Base-by-base conservation (phyloP, 768 basidiomycete genomes). In the Nidularia pulvinata region DNA sequence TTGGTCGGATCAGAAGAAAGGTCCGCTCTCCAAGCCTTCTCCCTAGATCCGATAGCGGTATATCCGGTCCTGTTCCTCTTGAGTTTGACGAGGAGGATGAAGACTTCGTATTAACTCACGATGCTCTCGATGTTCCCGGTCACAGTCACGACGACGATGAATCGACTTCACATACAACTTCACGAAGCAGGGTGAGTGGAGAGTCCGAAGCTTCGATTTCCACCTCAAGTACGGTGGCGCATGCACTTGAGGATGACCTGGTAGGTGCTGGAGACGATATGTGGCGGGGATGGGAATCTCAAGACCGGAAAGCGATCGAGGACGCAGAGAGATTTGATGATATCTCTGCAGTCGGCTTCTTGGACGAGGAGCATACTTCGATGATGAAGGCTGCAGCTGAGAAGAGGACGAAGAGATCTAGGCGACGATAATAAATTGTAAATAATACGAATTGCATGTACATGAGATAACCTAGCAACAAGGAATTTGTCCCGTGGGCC, bases 261-360 rank as follows among this genome's bases (percentile, higher is more conserved):
- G 65, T 66, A 11, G 63, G 67, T 2, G 57, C 53, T 4, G 60
- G 61, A 10, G 65, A 65, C 46, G 69, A 70, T 37, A 52, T 55
- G 46, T 76, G 73, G 69, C 58, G 68, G 25, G 78, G 73, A n/a
- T 81, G 80, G 79, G 78, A 73, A 39, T 55, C 59, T 5, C 72
- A 78, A 57, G 80, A 81, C 53, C 65, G 61, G 49, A 58, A 66
- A 30, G 78, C 78, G 2, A 69, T 81, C n/a, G 78, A 81, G 52
- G 82, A 83, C 61, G 75, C 69, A 19, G 81, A 83, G 61, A 65
- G 67, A 56, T 82, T 78, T 64, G 74, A 81, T 60, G 70, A 81
- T 65, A 73, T 82, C 53, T 71, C 72, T 37, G 74, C 68, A 2
- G 65, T 72, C 13, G 72, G 72, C 6, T 65, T 75, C 33, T 62